Conservation (phyloP, 139 green algal genomes). For the Chlorella sp. region DNA sequence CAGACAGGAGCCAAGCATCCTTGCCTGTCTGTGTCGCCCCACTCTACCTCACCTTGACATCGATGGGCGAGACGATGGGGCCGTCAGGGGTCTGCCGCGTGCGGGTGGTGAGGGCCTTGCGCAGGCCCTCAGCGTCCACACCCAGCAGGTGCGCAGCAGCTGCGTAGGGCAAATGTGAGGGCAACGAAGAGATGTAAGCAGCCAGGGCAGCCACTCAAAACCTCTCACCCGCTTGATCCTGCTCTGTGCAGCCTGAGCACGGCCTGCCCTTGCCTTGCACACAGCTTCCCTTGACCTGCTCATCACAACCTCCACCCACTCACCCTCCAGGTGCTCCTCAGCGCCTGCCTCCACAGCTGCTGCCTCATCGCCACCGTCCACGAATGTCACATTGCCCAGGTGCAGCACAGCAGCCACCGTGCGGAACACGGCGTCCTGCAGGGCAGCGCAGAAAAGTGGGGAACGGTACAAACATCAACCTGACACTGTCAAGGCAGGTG, state of each 20-base stretch:
- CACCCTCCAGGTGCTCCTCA: conserved; percentile 45
- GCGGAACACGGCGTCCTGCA: conserved; percentile 78
- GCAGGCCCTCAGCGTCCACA: conserved; percentile 76
- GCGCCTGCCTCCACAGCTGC: conserved; percentile 29
- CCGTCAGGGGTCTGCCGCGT: conserved; percentile 91
- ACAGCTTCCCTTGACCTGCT: too few species aligned
- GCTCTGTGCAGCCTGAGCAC: too few species aligned
- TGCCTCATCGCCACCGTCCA: conserved; percentile 46
- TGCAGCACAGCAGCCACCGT: conserved; percentile 95
- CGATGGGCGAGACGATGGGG: conserved; percentile 90
- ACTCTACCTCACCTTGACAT: conserved; percentile 39
- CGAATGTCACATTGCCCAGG: conserved; percentile 94
- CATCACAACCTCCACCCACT: too few species aligned
- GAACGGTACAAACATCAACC: too few species aligned
- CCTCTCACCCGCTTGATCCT: too few species aligned
- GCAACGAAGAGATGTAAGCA: too few species aligned
- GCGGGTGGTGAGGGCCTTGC: conserved; percentile 89
- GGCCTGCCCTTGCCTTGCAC: too few species aligned
- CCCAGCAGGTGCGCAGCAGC: conserved; percentile 81
- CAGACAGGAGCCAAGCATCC: too few species aligned
- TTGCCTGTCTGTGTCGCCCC: too few species aligned
- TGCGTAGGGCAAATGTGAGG: background rate
- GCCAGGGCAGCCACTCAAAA: too few species aligned
- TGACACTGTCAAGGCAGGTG: too few species aligned
- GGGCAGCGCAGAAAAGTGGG: too few species aligned